Evolutionary conservation across 2,329 filamentous ascomycete species (phyloP).

Genomic region (Trichothecium sympodiale): DNA sequence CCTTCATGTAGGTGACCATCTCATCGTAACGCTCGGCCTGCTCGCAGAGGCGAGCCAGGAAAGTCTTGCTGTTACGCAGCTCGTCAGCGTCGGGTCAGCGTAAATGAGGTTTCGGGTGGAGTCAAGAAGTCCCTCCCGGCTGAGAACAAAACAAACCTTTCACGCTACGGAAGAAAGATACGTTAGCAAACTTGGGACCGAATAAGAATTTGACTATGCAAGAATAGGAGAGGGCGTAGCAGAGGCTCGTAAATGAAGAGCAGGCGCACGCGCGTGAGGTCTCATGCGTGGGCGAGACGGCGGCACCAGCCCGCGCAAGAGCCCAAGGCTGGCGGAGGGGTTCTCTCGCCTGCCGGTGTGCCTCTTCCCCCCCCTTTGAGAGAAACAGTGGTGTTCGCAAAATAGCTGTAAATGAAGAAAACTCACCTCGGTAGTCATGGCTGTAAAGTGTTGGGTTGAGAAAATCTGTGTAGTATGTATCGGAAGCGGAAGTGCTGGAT

Average conservation of each 20-base stretch:
- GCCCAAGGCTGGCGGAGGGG: conserved; percentile 5
- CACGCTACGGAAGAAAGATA: conserved; percentile 41
- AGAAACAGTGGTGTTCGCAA: not conserved
- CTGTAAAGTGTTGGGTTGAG: conserved; percentile 7
- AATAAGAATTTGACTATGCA: conserved; percentile 4
- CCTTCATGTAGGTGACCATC: conserved; percentile 99
- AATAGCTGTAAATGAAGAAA: conserved; percentile 5
- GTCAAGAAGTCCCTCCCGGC: conserved; percentile 8
- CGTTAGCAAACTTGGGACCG: conserved; percentile 19
- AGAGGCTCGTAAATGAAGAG: conserved; percentile 4
- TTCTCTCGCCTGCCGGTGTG: not conserved
- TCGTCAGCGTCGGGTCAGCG: conserved; percentile 12
- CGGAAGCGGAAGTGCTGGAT: conserved; percentile 3
- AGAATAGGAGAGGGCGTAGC: conserved; percentile 4
- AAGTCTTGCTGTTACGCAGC: conserved; percentile 72
- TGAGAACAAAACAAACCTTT: conserved; percentile 43
- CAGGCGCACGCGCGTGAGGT: conserved; percentile 1
- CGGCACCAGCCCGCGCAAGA: not conserved
- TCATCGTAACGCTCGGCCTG: conserved; percentile 99
- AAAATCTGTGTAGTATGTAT: conserved; percentile 3
- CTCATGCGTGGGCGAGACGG: conserved; percentile 1
- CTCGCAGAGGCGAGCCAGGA: conserved; percentile 99
- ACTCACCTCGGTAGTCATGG: conserved; percentile 52
- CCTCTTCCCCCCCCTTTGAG: not conserved
- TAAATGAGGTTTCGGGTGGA: conserved; percentile 2